A percentile compares a stretch with the other conserved stretches of the same genome.
Conservation (phyloP, 108 stramenopile species). For the Pseudonitzschia pungens region DNA sequence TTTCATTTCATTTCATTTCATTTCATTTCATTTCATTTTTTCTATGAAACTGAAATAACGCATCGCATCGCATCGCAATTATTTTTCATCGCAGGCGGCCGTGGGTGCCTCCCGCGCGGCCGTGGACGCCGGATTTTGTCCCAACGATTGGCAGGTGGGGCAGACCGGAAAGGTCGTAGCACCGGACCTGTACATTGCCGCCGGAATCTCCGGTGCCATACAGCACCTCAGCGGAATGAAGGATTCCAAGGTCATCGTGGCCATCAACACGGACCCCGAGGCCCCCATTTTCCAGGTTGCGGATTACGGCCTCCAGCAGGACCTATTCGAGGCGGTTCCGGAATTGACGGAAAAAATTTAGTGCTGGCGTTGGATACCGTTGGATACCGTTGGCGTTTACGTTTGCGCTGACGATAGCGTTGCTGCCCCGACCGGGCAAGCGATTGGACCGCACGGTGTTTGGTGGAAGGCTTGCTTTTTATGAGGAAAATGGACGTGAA, state of each 20-base stretch:
- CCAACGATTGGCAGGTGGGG: conserved; percentile 99
- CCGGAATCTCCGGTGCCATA: conserved; percentile 99
- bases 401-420: too few species aligned
- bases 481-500: too few species aligned
- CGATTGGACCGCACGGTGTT: too few species aligned
- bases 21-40: neutral
- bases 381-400: too few species aligned
- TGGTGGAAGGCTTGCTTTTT: too few species aligned
- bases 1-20: neutral
- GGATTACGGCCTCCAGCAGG: conserved; percentile 95
- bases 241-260: conserved; percentile 98
- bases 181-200: conserved; percentile 93
- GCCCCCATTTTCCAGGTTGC: conserved; percentile 99
- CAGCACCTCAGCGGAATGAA: conserved; percentile 99
- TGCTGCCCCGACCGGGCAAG: too few species aligned
- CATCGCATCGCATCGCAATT: neutral
- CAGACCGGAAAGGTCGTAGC: conserved; percentile 99
- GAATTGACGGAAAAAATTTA: conserved; percentile 92
- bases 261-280: conserved; percentile 99
- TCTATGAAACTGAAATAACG: too few species aligned
- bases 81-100: conserved; percentile 57
- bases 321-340: conserved; percentile 96
- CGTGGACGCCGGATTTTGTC: conserved; percentile 97
- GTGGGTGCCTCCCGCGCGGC: conserved; percentile 94
- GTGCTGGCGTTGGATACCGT: neutral